Conservation (phyloP, 345 rosid species). For the Pugionium dolabratum region DNA sequence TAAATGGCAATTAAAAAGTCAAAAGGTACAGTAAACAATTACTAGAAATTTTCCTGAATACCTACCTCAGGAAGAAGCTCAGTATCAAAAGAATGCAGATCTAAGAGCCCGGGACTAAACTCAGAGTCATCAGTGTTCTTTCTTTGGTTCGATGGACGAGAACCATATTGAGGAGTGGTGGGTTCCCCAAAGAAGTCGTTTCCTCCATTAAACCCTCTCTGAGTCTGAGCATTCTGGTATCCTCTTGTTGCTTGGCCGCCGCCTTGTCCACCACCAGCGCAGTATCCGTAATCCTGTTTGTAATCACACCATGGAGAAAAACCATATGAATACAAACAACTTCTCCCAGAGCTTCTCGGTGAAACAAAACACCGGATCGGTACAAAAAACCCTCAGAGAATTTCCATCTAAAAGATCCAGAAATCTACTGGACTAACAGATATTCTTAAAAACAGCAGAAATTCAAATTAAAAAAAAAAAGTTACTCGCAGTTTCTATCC, state of each 20-base stretch:
- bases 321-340: background rate
- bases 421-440: slow-evolving; percentile 4
- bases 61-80: slow-evolving; percentile 95
- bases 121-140: slow-evolving; percentile 79
- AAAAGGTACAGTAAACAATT: background rate
- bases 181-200: slow-evolving; percentile 73
- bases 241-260: slow-evolving; percentile 67
- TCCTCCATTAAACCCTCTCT: slow-evolving; percentile 66
- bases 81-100: slow-evolving; percentile 94
- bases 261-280: slow-evolving; percentile 52
- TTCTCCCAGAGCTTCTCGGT: background rate
- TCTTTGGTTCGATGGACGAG: slow-evolving; percentile 58
- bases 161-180: slow-evolving; percentile 69
- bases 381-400: background rate
- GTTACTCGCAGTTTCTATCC: slow-evolving; percentile 11
- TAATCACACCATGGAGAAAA: slow-evolving; percentile 2
- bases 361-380: slow-evolving; percentile 29
- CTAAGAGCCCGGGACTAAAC: slow-evolving; percentile 94
- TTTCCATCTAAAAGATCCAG: slow-evolving; percentile 11
- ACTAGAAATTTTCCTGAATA: background rate
- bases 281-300: slow-evolving; percentile 76
- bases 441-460: background rate
- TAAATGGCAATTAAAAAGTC: slow-evolving; percentile 5
- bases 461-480: background rate
- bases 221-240: slow-evolving; percentile 63